phyloP scores from a whole-genome alignment of 257 asterid genomes.

The Penstemon barbatus region DNA sequence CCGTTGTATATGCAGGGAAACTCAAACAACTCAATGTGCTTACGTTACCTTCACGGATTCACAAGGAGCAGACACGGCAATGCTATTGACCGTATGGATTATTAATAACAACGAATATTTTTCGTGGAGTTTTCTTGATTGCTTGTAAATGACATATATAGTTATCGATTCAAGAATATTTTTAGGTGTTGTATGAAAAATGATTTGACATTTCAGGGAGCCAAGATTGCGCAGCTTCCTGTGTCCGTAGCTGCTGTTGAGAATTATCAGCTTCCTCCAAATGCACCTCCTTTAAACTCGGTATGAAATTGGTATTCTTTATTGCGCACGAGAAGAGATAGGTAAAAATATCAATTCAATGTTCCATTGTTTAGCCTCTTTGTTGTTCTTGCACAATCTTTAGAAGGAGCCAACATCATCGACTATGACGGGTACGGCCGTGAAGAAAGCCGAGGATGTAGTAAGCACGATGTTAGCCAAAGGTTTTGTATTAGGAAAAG shows the following conservation, averaged over 20 bases:
- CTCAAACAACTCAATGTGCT: slow-evolving; percentile 38
- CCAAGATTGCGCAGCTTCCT: slow-evolving; percentile 35
- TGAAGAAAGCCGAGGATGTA: slow-evolving; percentile 50
- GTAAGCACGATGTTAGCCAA: slow-evolving; percentile 64
- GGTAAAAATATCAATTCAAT: background rate
- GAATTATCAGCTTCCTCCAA: slow-evolving; percentile 50
- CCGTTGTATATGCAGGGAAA: slow-evolving; percentile 33
- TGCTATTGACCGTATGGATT: slow-evolving; percentile 51
- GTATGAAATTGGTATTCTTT: slow-evolving; percentile 28
- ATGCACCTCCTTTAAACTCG: slow-evolving; percentile 33
- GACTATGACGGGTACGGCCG: slow-evolving; percentile 22
- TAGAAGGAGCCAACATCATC: slow-evolving; percentile 23
- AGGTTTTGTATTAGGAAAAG: slow-evolving; percentile 62
- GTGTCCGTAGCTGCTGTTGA: slow-evolving; percentile 33
- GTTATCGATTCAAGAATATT: background rate
- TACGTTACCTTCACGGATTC: slow-evolving; percentile 46
- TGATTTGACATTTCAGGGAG: slow-evolving; percentile 44
- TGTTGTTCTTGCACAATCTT: too few species aligned
- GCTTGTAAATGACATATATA: background rate
- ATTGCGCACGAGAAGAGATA: background rate
- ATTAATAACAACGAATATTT: background rate
- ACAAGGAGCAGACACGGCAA: slow-evolving; percentile 58
- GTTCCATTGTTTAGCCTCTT: too few species aligned
- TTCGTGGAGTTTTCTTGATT: background rate
- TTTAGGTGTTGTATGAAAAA: background rate